Conservation (phyloP, 2,329 filamentous ascomycete genomes). For the Aspergillus costaricaensis region DNA sequence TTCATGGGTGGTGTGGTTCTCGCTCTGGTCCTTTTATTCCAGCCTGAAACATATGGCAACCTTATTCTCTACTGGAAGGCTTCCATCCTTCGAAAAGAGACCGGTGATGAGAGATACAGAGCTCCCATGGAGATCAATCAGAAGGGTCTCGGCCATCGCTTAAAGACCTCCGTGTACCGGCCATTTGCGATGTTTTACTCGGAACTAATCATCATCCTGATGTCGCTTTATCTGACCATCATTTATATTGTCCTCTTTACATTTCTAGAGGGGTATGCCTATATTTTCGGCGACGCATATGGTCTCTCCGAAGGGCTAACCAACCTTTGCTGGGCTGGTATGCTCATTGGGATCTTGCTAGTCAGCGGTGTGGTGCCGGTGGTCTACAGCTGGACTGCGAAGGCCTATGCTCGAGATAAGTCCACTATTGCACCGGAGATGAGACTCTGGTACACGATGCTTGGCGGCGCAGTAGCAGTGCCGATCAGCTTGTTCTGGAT, state of each 20-base stretch:
- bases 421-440: constrained; percentile 50
- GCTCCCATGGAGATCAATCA: constrained; percentile 50
- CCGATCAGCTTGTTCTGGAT: constrained; percentile 62
- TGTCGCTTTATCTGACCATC: constrained; percentile 37
- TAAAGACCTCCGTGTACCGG: constrained; percentile 50
- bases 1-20: constrained; percentile 40
- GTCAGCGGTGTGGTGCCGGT: constrained; percentile 46
- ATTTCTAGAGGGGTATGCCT: constrained; percentile 52
- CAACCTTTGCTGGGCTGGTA: constrained; percentile 53
- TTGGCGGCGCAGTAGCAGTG: constrained; percentile 50
- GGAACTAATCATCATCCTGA: constrained; percentile 41
- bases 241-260: constrained; percentile 41
- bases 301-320: constrained; percentile 50
- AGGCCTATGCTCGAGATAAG: background rate
- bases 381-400: constrained; percentile 46
- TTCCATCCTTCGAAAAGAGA: constrained; percentile 41
- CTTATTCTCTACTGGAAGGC: constrained; percentile 50
- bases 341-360: constrained; percentile 47
- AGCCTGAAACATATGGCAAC: constrained; percentile 54
- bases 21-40: constrained; percentile 44
- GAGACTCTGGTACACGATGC: constrained; percentile 57
- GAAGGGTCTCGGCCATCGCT: constrained; percentile 42
- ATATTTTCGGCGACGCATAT: constrained; percentile 55
- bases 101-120: constrained; percentile 49
- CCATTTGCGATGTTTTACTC: constrained; percentile 53